Base-by-base conservation (phyloP, 1,284 basidiomycete genomes). In the Ceratobasidium sp. region DNA sequence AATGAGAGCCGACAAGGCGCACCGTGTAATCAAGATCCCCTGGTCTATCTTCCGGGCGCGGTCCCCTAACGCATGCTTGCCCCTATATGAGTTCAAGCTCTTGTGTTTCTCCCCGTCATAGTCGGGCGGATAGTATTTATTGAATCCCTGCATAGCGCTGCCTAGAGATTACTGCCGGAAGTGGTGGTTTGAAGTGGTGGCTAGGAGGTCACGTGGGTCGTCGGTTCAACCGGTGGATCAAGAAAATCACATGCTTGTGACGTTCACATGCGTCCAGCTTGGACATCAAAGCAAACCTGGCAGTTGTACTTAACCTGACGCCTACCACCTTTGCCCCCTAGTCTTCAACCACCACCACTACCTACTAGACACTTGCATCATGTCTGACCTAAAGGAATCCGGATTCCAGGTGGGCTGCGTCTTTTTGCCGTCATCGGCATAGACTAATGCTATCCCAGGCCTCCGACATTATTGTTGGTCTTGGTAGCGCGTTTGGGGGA, bases 51-150 rank as follows among this genome's bases (percentile, higher is more conserved):
- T 97, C 51, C 94, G 88, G 27, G 97, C 98, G 76, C 97, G 87
- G 81, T 94, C 93, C 11, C 96, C 96, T 7, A 98, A 85, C 0
- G 96, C 97, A 87, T 98, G 97, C 83, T 97, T 97, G 71, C 96
- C 96, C 78, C 80, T 81, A 48, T 82, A 79, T 22, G 79, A 80
- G 77, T 84, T 84, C 65, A 85, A 80, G 22, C 63, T 75, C 44
- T 59, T 66, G 60, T 76, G 78, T 80, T 93, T 89, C 79, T 89
- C 87, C 1, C 89, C 90, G 78, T 97, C 95, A 79, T 92, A 98
- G 81, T 98, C 96, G 1, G 96, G 96, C 0, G 96, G 96, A 79
- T 97, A 96, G 82, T 98, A 98, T 82, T 96, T 94, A 85, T 94
- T 94, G 82, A 94, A 94, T 50, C 94, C 91, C 73, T 83, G 82